Evolutionary conservation across 2,329 filamentous ascomycete genomes (phyloP).

Genomic region (Furcasterigmium sp.): DNA sequence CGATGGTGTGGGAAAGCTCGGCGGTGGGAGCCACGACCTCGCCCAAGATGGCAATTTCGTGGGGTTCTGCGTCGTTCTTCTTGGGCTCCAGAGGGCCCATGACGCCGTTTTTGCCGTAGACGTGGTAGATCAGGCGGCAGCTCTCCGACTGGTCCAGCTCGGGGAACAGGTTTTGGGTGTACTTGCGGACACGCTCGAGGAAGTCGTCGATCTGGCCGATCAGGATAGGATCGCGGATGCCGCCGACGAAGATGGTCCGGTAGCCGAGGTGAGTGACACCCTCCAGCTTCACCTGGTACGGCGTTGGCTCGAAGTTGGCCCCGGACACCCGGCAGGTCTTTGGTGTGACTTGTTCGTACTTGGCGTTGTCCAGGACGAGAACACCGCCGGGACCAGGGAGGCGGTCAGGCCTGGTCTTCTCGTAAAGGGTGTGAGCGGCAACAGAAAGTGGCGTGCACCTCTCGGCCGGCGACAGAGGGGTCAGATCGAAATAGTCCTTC

Average conservation of each 20-base stretch:
- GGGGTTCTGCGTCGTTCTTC: conserved; percentile 11
- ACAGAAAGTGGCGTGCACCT: conserved; percentile 43
- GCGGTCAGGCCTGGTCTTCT: conserved; percentile 47
- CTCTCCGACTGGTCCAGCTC: conserved; percentile 3
- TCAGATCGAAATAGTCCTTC: conserved; percentile 37
- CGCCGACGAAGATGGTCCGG: conserved; percentile 39
- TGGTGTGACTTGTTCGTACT: conserved; percentile 36
- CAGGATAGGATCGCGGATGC: conserved; percentile 16
- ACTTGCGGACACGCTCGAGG: conserved; percentile 20
- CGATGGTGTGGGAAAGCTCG: conserved; percentile 29
- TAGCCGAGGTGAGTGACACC: conserved; percentile 36
- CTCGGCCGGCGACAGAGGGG: conserved; percentile 28
- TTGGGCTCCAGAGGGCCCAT: background rate
- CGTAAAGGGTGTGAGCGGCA: conserved; percentile 49
- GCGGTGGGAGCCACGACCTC: conserved; percentile 41
- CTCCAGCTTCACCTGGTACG: conserved; percentile 44
- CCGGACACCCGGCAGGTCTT: conserved; percentile 31
- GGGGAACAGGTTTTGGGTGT: conserved; percentile 7
- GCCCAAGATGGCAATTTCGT: conserved; percentile 40
- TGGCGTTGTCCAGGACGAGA: conserved; percentile 32
- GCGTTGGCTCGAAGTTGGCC: conserved; percentile 22
- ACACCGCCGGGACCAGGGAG: conserved; percentile 43
- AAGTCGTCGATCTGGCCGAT: conserved; percentile 32
- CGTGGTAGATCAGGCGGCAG: conserved; percentile 29
- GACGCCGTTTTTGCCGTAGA: conserved; percentile 33